phyloP scores from a whole-genome alignment of 768 basidiomycete genomes.

The Exsudoporus frostii region DNA sequence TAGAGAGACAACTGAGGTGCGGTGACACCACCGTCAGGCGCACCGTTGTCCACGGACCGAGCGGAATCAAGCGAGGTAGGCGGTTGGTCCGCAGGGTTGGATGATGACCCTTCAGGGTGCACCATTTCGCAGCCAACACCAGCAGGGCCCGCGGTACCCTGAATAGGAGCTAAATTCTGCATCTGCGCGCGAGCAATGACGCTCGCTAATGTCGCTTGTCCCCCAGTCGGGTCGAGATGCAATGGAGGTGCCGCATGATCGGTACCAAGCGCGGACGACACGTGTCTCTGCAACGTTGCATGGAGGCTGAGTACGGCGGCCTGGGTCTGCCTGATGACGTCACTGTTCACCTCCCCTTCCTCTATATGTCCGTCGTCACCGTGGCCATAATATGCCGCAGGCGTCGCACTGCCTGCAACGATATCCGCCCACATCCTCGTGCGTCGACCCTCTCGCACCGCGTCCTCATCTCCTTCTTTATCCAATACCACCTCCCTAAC shows the following conservation, averaged over 20 bases:
- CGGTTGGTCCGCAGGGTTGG: slow-evolving; percentile 2
- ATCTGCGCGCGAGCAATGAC: slow-evolving; percentile 70
- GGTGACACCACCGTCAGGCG: slow-evolving; percentile 2
- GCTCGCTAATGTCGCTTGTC: slow-evolving; percentile 68
- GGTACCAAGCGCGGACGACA: slow-evolving; percentile 52
- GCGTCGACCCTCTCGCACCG: slow-evolving; percentile 54
- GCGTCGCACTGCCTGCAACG: slow-evolving; percentile 34
- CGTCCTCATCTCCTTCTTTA: slow-evolving; percentile 36
- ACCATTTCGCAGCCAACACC: background rate
- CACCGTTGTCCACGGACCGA: slow-evolving; percentile 6
- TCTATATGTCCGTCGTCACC: slow-evolving; percentile 38
- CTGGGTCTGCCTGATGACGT: slow-evolving; percentile 49
- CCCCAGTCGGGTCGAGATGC: slow-evolving; percentile 44
- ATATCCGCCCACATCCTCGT: slow-evolving; percentile 65
- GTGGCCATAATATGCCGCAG: slow-evolving; percentile 8
- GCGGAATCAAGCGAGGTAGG: slow-evolving; percentile 5
- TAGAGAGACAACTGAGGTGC: slow-evolving; percentile 57
- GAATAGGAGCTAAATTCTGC: slow-evolving; percentile 37
- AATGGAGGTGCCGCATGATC: slow-evolving; percentile 31
- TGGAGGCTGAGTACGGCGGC: slow-evolving; percentile 53
- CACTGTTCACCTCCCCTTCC: slow-evolving; percentile 58
- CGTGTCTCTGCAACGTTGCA: slow-evolving; percentile 52
- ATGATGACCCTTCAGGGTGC: slow-evolving; percentile 13
- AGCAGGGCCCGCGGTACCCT: background rate
- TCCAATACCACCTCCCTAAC: slow-evolving; percentile 57